These are phyloP conservation scores for Nicotiana attenuata DNA, from an alignment of 257 asterid genomes.

Conservation along the genomic window DNA sequence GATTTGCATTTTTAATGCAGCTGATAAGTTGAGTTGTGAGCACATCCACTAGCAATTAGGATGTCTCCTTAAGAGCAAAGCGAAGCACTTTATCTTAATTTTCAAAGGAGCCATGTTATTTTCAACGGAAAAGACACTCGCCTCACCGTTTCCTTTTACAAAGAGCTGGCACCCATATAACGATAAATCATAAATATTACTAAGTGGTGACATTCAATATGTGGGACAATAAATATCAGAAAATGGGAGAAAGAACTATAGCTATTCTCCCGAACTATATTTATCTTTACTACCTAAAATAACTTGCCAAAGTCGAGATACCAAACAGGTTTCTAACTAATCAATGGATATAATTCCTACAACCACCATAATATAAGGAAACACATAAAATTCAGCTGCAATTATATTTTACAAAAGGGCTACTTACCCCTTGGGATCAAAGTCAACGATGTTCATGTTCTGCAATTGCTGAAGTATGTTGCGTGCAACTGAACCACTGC, in stretches of 20 bases:
- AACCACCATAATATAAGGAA: constrained; percentile 67
- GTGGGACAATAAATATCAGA: not conserved
- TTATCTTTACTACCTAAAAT: not conserved
- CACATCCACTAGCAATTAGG: not conserved
- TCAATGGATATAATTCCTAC: constrained; percentile 53
- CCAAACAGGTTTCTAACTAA: constrained; percentile 42
- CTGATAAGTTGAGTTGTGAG: not conserved
- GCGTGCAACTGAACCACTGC: constrained; percentile 93
- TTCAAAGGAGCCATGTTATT: not conserved
- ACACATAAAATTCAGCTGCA: constrained; percentile 67
- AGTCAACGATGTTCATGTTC: constrained; percentile 63
- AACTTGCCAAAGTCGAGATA: not conserved
- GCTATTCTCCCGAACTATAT: not conserved
- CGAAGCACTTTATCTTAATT: not conserved
- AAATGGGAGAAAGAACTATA: not conserved
- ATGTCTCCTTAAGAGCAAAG: not conserved
- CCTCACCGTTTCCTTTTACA: not conserved
- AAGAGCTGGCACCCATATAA: not conserved
- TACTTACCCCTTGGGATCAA: constrained; percentile 74
- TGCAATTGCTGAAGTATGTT: constrained; percentile 85
- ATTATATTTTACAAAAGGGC: constrained; percentile 48
- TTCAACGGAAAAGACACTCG: not conserved
- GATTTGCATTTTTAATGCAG: not conserved
- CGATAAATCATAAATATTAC: not conserved
- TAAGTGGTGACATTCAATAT: not conserved